Conservation (phyloP, 2,329 filamentous ascomycete genomes). For the Aspergillus melleus region DNA sequence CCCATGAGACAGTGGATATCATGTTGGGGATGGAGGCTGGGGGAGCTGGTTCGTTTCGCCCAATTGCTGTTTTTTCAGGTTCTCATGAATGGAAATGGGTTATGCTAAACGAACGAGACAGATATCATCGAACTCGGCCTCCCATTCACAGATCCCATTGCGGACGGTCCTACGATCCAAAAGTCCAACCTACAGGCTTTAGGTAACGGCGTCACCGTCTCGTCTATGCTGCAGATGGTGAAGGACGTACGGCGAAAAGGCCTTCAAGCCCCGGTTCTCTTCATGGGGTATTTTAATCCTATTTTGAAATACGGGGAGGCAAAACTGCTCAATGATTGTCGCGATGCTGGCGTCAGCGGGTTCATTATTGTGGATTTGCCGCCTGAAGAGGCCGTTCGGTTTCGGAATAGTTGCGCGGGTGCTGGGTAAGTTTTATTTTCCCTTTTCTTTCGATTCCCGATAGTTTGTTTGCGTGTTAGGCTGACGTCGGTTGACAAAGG, state of each 20-base stretch:
- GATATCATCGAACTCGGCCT: constrained; percentile 93
- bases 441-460: no score
- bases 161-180: constrained; percentile 93
- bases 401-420: constrained; percentile 78
- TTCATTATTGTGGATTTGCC: constrained; percentile 97
- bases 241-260: constrained; percentile 72
- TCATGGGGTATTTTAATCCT: constrained; percentile 99
- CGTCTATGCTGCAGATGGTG: constrained; percentile 76
- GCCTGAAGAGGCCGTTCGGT: constrained; percentile 90
- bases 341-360: constrained; percentile 81
- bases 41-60: constrained; percentile 66
- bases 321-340: constrained; percentile 75
- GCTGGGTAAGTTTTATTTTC: constrained; percentile 60
- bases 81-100: no score
- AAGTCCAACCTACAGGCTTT: constrained; percentile 85
- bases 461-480: neutral
- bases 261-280: constrained; percentile 74
- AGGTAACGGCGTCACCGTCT: constrained; percentile 79
- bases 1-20: constrained; percentile 76
- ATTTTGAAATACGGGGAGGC: constrained; percentile 89
- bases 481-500: neutral
- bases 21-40: constrained; percentile 86
- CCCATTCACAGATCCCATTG: constrained; percentile 94
- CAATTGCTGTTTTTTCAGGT: no score
- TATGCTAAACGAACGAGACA: constrained; percentile 31